Evolutionary conservation across 768 basidiomycete species (phyloP), one percentile per base, ranked within the genome.

Genomic region (Cytidiella melzeri): DNA sequence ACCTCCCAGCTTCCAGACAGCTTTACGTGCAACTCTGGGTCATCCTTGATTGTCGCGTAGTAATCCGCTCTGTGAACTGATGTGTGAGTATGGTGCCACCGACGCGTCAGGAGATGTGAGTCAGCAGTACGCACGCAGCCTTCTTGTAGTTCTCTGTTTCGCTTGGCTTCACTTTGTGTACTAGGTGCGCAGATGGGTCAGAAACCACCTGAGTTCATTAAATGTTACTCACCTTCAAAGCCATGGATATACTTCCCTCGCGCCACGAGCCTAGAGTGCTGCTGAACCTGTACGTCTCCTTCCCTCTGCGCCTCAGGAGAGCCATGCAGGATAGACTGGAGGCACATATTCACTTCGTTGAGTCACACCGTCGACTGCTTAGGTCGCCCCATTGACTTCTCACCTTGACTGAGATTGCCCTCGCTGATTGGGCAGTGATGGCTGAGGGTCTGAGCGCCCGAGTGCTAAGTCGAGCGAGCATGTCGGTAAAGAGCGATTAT

Each of bases 1-100:
- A 86, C 83, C 68, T 98, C 94, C 90, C 92, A 99, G 58, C 84
- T 89, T 19, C 95, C 96, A 1, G 87, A 91, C 51, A 98, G 74
- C 65, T 95, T 93, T 49, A 95, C 84, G 45, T 85, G 77, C 44
- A 93, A 65, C 37, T 79, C 73, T 21, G 80, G 65, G 57, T 91
- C 87, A 44, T 80, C 76, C 65, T 83, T 83, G 52, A 98, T 73
- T 15, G 84, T 84, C 19, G 77, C 75, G 63, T 94, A 97, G 68
- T 92, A 97, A 28, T 73, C 74, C 66, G 91, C 89, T 13, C 91
- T 93, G 60, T 21, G 45, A 39, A 55, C 43, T 42, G 30, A 34
- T 7, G 39, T 21, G 28, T 43, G 45, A 42, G 23, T 40, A 15
- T 38, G 43, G 45, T 21, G 24, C 47, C 23, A 47, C 43, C 34